A percentile compares a stretch with the other conserved stretches of the same genome.
These are phyloP conservation scores for Striga asiatica DNA, from an alignment of 257 asterid species.

Conservation along the genomic window DNA sequence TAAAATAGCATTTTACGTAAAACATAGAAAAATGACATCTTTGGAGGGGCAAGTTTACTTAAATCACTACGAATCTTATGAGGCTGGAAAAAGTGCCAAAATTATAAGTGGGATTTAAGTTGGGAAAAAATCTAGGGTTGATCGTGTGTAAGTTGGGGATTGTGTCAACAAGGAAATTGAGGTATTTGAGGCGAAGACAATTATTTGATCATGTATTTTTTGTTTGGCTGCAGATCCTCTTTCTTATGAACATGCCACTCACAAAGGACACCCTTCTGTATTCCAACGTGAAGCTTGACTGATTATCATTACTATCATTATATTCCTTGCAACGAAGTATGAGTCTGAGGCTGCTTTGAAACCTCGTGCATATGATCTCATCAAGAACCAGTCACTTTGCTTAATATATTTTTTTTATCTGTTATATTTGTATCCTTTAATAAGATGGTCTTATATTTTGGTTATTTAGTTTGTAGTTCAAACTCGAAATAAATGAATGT, in stretches of 20 bases:
- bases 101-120: background rate
- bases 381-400: conserved; percentile 10
- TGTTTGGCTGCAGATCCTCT: conserved; percentile 52
- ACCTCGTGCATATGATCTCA: conserved; percentile 15
- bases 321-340: conserved; percentile 16
- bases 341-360: conserved; percentile 18
- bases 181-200: background rate
- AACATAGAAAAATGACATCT: conserved; percentile 4
- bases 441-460: conserved; percentile 16
- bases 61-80: background rate
- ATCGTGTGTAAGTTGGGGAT: background rate
- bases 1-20: background rate
- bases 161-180: background rate
- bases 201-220: conserved; percentile 13
- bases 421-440: conserved; percentile 14
- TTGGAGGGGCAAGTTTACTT: background rate
- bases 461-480: conserved; percentile 17
- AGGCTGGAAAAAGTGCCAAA: background rate
- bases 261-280: conserved; percentile 94
- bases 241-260: conserved; percentile 70
- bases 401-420: background rate
- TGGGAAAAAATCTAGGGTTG: background rate
- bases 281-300: conserved; percentile 89
- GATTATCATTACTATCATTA: conserved; percentile 8
- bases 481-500: conserved; percentile 11